Conservation (phyloP, 306 rosid genomes). For the Nissolia schottii region DNA sequence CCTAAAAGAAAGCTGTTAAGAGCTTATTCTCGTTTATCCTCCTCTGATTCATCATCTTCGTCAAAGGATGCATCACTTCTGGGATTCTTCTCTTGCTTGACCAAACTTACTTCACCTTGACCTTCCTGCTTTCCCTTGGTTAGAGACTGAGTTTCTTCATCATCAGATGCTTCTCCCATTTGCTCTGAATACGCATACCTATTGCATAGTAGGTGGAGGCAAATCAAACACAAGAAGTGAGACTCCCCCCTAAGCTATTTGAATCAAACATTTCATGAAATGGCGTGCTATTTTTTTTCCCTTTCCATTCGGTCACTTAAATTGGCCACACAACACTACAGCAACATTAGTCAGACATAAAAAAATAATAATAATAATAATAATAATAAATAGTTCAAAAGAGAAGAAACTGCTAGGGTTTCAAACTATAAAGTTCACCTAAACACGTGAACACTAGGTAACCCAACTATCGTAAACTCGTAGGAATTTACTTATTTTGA, state of each 20-base stretch:
- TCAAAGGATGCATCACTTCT: conserved; percentile 30
- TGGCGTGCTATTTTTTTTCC: background rate
- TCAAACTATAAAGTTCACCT: no score
- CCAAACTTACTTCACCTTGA: conserved; percentile 49
- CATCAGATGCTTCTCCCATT: conserved; percentile 77
- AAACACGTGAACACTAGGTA: no score
- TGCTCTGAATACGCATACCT: conserved; percentile 96
- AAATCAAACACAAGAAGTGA: conserved; percentile 15
- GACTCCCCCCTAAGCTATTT: background rate
- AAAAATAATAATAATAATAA: no score
- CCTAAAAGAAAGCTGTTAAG: background rate
- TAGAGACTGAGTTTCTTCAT: conserved; percentile 74
- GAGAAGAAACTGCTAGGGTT: no score
- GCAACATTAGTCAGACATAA: background rate
- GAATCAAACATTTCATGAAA: conserved; percentile 15
- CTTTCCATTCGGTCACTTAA: background rate
- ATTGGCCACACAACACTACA: background rate
- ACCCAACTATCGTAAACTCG: no score
- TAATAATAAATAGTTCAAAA: background rate
- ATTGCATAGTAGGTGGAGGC: background rate
- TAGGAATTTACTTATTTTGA: no score
- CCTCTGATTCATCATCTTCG: conserved; percentile 61
- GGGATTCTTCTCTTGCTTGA: conserved; percentile 55
- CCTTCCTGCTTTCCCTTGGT: conserved; percentile 61
- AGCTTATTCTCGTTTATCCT: conserved; percentile 74